These are phyloP conservation scores for Leccinum angustisporum DNA, from an alignment of 1,284 basidiomycete genomes.

Conservation along the genomic window DNA sequence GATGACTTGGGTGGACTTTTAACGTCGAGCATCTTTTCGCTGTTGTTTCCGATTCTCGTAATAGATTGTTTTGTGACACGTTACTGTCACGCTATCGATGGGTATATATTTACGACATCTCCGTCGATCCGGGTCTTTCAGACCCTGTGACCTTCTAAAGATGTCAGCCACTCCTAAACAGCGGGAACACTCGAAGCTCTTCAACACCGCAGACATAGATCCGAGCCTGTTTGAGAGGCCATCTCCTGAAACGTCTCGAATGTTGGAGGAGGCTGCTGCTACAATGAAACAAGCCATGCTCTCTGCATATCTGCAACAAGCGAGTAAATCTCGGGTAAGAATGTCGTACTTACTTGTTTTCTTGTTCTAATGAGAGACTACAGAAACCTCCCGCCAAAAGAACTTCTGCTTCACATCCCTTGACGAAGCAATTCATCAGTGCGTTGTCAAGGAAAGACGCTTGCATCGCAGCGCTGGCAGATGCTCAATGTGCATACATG, in stretches of 20 bases:
- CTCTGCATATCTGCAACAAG: background rate
- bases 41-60: too few species aligned
- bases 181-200: background rate
- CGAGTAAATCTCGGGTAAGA: background rate
- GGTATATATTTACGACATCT: background rate
- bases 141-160: background rate
- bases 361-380: background rate
- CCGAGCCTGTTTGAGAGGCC: background rate
- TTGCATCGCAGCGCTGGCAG: background rate
- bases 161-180: background rate
- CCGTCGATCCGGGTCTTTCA: background rate
- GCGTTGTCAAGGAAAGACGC: background rate
- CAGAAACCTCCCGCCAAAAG: background rate
- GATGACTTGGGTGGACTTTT: background rate
- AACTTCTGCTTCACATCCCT: background rate
- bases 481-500: background rate
- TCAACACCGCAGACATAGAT: background rate
- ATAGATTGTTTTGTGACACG: background rate
- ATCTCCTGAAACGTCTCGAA: background rate
- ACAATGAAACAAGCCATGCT: background rate
- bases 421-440: background rate
- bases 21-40: background rate
- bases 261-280: background rate
- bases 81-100: background rate
- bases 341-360: background rate